Conservation (phyloP, 352 stramenopile species). For the Pythium inflatum region DNA sequence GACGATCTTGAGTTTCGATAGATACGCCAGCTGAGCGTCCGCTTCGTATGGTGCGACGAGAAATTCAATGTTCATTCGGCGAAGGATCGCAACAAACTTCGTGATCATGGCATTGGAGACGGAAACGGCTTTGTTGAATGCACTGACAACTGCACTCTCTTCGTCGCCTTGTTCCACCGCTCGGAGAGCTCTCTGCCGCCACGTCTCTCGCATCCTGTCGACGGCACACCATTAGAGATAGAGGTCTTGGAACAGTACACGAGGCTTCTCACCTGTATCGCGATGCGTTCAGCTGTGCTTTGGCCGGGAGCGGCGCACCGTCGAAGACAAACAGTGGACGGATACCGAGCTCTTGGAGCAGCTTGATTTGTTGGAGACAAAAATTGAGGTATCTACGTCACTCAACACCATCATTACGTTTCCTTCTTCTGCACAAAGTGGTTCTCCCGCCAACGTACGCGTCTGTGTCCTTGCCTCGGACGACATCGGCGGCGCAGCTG, state of each 20-base stretch:
- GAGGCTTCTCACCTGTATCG: conserved; percentile 58
- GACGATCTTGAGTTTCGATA: conserved; percentile 85
- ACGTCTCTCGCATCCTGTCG: conserved; percentile 34
- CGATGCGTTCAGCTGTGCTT: conserved; percentile 62
- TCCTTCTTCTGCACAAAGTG: neutral
- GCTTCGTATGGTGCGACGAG: conserved; percentile 98
- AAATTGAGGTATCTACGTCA: conserved; percentile 78
- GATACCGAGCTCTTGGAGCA: conserved; percentile 84
- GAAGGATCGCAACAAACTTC: conserved; percentile 64
- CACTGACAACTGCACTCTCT: too few species aligned
- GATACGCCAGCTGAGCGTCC: conserved; percentile 96
- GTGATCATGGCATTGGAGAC: conserved; percentile 82
- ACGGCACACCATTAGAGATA: neutral
- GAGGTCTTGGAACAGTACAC: too few species aligned
- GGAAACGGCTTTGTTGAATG: conserved; percentile 56
- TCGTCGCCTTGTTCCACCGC: conserved; percentile 32
- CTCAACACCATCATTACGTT: neutral
- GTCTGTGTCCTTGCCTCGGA: conserved; percentile 55
- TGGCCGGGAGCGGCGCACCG: conserved; percentile 89
- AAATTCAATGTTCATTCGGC: conserved; percentile 83
- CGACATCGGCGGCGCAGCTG: conserved; percentile 85
- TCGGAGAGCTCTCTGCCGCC: conserved; percentile 47
- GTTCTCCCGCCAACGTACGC: conserved; percentile 33
- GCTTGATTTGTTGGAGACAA: conserved; percentile 86
- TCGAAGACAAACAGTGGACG: conserved; percentile 94